Evolutionary conservation across 2,329 filamentous ascomycete species (phyloP).

Genomic region (Epichloe sylvatica): DNA sequence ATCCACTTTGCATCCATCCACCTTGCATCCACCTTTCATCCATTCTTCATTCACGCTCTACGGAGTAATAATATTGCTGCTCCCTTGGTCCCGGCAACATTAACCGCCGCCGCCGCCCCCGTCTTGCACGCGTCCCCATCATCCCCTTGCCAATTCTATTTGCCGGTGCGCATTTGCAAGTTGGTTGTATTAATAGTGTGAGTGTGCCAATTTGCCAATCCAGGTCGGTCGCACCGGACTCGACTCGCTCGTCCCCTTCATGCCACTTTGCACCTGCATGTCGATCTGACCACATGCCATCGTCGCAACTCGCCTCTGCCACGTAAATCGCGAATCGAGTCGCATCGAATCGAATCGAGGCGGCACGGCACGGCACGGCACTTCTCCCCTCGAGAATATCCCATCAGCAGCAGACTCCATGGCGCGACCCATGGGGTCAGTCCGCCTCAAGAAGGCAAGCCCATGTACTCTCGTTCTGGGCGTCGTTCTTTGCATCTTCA

Average conservation of each 20-base stretch:
- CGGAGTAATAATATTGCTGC: neutral
- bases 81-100: neutral
- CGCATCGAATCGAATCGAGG: neutral
- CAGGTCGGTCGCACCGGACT: neutral
- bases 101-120: neutral
- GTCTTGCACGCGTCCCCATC: neutral
- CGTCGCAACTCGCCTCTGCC: constrained; percentile 4
- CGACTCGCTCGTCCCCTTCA: neutral
- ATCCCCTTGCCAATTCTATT: no score
- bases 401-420: constrained; percentile 22
- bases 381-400: neutral
- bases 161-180: no score
- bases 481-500: constrained; percentile 55
- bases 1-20: no score
- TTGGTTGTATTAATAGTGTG: no score
- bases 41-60: no score
- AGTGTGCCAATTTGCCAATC: no score
- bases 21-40: no score
- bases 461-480: constrained; percentile 63
- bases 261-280: neutral
- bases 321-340: constrained; percentile 2
- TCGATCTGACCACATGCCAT: constrained; percentile 5
- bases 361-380: neutral
- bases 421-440: constrained; percentile 46
- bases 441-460: constrained; percentile 67